These are phyloP conservation scores for Diaporthe destruens DNA, from an alignment of 2,329 filamentous ascomycete species.

Conservation along the genomic window DNA sequence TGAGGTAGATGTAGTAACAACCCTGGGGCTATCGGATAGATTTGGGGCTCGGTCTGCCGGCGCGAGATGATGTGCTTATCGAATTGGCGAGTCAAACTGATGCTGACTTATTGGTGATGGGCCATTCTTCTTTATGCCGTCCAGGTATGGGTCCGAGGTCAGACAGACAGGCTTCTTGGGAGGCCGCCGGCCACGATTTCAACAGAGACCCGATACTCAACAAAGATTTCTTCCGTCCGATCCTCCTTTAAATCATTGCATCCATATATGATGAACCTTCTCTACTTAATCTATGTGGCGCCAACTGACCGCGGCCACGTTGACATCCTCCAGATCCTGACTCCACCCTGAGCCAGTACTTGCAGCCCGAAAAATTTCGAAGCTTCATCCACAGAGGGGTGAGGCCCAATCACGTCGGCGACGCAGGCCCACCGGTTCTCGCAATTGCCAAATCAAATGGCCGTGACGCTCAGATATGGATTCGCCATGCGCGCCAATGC, in stretches of 20 bases:
- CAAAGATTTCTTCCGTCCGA: slow-evolving; percentile 6
- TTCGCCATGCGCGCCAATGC: slow-evolving; percentile 25
- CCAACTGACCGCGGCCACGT: slow-evolving; percentile 25
- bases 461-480: neutral
- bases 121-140: slow-evolving; percentile 25
- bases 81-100: neutral
- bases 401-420: slow-evolving; percentile 19
- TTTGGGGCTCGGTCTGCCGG: slow-evolving; percentile 13
- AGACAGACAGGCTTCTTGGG: slow-evolving; percentile 19
- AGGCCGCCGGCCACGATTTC: slow-evolving; percentile 28
- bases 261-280: slow-evolving; percentile 20
- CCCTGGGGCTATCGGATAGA: neutral
- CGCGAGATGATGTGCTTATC: slow-evolving; percentile 14
- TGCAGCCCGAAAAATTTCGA: slow-evolving; percentile 13
- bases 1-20: slow-evolving; percentile 4
- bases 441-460: slow-evolving; percentile 34
- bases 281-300: slow-evolving; percentile 16
- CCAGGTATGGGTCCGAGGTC: slow-evolving; percentile 8
- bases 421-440: slow-evolving; percentile 4
- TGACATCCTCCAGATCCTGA: slow-evolving; percentile 24
- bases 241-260: slow-evolving; percentile 30
- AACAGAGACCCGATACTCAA: slow-evolving; percentile 26
- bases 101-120: slow-evolving; percentile 21
- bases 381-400: slow-evolving; percentile 21
- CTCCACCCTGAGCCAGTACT: slow-evolving; percentile 17